phyloP scores from a whole-genome alignment of 2,329 filamentous ascomycete genomes.

The Penicillium sp. region DNA sequence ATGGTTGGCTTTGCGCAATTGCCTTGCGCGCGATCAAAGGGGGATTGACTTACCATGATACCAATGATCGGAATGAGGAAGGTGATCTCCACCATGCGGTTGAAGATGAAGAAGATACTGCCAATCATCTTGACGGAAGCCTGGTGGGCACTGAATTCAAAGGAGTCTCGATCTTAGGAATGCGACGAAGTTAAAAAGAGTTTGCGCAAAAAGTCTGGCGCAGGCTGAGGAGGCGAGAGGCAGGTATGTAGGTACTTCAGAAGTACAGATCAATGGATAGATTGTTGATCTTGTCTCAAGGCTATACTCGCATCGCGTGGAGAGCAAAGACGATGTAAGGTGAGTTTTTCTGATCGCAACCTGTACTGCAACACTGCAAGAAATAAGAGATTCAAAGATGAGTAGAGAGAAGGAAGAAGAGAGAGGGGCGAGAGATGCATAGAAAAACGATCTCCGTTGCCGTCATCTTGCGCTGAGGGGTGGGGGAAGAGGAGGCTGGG shows the following conservation, averaged over 20 bases:
- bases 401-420: slow-evolving; percentile 20
- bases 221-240: neutral
- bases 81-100: slow-evolving; percentile 65
- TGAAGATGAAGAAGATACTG: slow-evolving; percentile 67
- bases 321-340: slow-evolving; percentile 18
- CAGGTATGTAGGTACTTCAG: slow-evolving; percentile 13
- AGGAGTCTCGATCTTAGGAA: slow-evolving; percentile 28
- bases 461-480: slow-evolving; percentile 26
- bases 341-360: slow-evolving; percentile 23
- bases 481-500: slow-evolving; percentile 40
- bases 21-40: neutral
- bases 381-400: slow-evolving; percentile 9
- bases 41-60: slow-evolving; percentile 59
- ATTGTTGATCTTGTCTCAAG: slow-evolving; percentile 6
- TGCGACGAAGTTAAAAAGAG: slow-evolving; percentile 19
- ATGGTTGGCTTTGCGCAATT: slow-evolving; percentile 8
- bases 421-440: slow-evolving; percentile 1
- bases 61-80: slow-evolving; percentile 68
- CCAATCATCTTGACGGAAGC: slow-evolving; percentile 51
- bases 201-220: neutral
- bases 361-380: slow-evolving; percentile 22
- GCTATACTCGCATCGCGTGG: slow-evolving; percentile 24
- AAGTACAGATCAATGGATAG: slow-evolving; percentile 11
- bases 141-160: slow-evolving; percentile 3
- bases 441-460: slow-evolving; percentile 18